These are phyloP conservation scores for Xylaria sp. DNA, from an alignment of 2,329 filamentous ascomycete species.

Conservation along the genomic window DNA sequence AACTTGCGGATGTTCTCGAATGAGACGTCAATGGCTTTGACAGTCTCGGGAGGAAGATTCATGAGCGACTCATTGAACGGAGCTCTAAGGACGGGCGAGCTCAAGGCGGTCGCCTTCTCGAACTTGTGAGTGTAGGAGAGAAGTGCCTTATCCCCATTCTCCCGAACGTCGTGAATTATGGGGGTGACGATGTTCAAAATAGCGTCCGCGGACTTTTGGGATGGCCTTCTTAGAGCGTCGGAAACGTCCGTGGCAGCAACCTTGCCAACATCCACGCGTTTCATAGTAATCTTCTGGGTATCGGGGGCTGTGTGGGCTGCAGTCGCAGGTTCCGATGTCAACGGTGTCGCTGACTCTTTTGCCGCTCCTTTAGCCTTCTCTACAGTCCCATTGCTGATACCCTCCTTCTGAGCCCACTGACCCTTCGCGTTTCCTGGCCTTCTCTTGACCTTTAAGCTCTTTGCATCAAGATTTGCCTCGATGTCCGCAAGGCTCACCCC, in stretches of 20 bases:
- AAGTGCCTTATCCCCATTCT: constrained; percentile 83
- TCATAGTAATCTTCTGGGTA: constrained; percentile 74
- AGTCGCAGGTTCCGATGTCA: constrained; percentile 41
- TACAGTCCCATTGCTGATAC: constrained; percentile 51
- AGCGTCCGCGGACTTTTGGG: constrained; percentile 90
- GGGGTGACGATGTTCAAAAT: constrained; percentile 90
- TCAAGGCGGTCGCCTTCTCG: constrained; percentile 90
- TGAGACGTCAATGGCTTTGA: constrained; percentile 88
- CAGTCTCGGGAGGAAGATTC: constrained; percentile 81
- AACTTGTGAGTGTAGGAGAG: constrained; percentile 97
- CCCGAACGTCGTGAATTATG: constrained; percentile 85
- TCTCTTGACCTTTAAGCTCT: constrained; percentile 93
- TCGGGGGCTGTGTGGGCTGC: constrained; percentile 44
- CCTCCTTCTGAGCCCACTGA: constrained; percentile 84
- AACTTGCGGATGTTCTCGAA: constrained; percentile 95
- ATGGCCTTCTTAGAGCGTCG: constrained; percentile 81
- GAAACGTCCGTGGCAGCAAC: constrained; percentile 67
- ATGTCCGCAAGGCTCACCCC: constrained; percentile 88
- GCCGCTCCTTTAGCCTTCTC: constrained; percentile 40
- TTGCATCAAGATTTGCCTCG: constrained; percentile 88
- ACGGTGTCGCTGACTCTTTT: constrained; percentile 38
- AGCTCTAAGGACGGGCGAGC: constrained; percentile 83
- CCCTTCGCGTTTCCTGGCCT: constrained; percentile 93
- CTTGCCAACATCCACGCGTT: constrained; percentile 70
- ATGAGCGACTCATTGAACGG: constrained; percentile 87